Base-by-base conservation (phyloP, 208 protist species). In the Acanthamoeba sp. region DNA sequence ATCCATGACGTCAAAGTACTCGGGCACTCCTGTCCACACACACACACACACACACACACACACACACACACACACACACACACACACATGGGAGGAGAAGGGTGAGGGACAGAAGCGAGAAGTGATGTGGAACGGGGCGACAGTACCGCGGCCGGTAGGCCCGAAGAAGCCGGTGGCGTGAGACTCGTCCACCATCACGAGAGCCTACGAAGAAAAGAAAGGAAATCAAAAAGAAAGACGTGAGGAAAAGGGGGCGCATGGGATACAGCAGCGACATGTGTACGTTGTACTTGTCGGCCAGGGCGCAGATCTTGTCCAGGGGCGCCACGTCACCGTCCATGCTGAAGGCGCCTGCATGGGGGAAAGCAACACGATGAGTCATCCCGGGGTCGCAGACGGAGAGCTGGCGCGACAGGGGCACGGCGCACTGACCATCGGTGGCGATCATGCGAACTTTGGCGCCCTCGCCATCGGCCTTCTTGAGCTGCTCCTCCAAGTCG, bases 241-340 rank as follows among this genome's bases (percentile, higher is more conserved):
- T n/a, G n/a, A n/a, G n/a, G n/a, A n/a, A n/a, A n/a, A n/a, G n/a
- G n/a, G n/a, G n/a, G n/a, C n/a, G n/a, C n/a, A n/a, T n/a, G n/a
- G n/a, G n/a, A n/a, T n/a, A n/a, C n/a, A n/a, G n/a, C n/a, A n/a
- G n/a, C n/a, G n/a, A n/a, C n/a, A n/a, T n/a, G n/a, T n/a, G n/a
- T 80, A 84, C 73, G 22, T 84, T 95, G 87, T 98, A 98, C 93
- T 98, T 97, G 27, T 98, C 96, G 34, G 97, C 97, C 0, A 98
- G 95, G 18, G 95, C 62, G 59, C 95, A 95, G 92, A 98, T 98
- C 84, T 98, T 93, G 64, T 96, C 95, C 27, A 98, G 93, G 32
- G 98, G 98, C 5, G 98, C 98, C 20, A 98, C 95, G 82, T 98
- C 97, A 57, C 98, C 98, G 85, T 98, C 97, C 97, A 98, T 98